These are phyloP conservation scores for Aspergillus spinulosporus DNA, from an alignment of 2,329 filamentous ascomycete genomes.

Conservation along the genomic window DNA sequence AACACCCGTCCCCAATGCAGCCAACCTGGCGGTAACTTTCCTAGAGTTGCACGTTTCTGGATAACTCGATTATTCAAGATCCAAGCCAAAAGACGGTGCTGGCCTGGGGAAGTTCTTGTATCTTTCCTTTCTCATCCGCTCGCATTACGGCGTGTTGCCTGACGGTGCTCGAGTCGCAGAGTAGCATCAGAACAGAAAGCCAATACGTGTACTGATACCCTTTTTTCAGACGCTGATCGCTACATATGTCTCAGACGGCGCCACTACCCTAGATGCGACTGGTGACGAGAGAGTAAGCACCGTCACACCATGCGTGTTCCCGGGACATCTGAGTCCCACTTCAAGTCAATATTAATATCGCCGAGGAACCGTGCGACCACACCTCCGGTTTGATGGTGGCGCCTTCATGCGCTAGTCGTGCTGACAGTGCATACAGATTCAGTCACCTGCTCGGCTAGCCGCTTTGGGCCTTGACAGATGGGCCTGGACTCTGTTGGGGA, in stretches of 20 bases:
- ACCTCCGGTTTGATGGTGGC: constrained; percentile 5
- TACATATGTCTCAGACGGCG: constrained; percentile 12
- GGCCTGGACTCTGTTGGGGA: constrained; percentile 12
- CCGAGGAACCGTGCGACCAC: constrained; percentile 10
- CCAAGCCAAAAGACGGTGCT: background rate
- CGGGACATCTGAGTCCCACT: constrained; percentile 5
- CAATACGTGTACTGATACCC: background rate
- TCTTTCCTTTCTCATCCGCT: constrained; percentile 1
- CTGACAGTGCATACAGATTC: constrained; percentile 26
- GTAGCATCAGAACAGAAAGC: background rate
- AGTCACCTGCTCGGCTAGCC: constrained; percentile 26
- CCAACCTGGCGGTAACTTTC: constrained; percentile 2
- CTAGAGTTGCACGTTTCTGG: background rate
- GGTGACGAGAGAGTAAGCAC: constrained; percentile 1
- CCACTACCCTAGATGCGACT: background rate
- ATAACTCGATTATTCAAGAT: constrained; percentile 4
- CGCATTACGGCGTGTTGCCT: background rate
- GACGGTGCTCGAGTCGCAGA: background rate
- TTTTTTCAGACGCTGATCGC: background rate
- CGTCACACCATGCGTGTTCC: constrained; percentile 8
- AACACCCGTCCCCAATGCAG: background rate
- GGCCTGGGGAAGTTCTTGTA: background rate
- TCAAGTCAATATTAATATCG: constrained; percentile 9
- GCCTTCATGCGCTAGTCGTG: constrained; percentile 20
- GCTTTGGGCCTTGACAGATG: constrained; percentile 11